Evolutionary conservation across 2,329 filamentous ascomycete species (phyloP).

Genomic region (Pyrenochaeta sp.): DNA sequence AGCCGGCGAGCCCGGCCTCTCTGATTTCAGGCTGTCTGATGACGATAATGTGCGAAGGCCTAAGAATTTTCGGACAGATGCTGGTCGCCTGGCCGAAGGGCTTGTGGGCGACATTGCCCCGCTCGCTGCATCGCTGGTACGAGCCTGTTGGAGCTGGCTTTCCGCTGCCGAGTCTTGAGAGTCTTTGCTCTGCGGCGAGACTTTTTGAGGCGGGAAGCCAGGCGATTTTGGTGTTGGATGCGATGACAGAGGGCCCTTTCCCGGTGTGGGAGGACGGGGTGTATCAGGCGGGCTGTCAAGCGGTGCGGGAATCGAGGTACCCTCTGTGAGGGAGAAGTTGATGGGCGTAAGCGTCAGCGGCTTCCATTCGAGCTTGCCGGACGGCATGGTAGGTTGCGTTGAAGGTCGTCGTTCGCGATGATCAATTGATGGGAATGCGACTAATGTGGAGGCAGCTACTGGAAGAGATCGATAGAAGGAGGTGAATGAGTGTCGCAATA

Average conservation of each 20-base stretch:
- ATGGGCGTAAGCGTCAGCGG: conserved; percentile 49
- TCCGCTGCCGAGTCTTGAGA: conserved; percentile 25
- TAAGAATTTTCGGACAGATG: conserved; percentile 52
- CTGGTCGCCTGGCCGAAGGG: conserved; percentile 44
- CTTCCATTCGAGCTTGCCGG: conserved; percentile 41
- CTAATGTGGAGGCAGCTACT: conserved; percentile 23
- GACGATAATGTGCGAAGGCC: conserved; percentile 49
- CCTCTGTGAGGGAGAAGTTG: conserved; percentile 54
- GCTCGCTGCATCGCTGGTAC: conserved; percentile 40
- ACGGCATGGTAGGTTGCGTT: conserved; percentile 33
- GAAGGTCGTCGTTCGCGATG: conserved; percentile 7
- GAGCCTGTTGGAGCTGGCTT: conserved; percentile 27
- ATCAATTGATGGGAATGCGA: conserved; percentile 16
- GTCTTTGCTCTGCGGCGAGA: conserved; percentile 28
- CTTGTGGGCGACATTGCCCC: conserved; percentile 43
- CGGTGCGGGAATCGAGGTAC: conserved; percentile 53
- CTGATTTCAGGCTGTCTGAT: conserved; percentile 47
- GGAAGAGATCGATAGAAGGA: conserved; percentile 23
- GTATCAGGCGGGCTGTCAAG: conserved; percentile 50
- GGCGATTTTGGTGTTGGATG: conserved; percentile 50
- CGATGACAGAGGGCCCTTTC: conserved; percentile 51
- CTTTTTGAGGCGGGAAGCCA: conserved; percentile 32
- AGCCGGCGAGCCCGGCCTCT: conserved; percentile 47
- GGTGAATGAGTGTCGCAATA: conserved; percentile 20
- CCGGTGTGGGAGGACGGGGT: conserved; percentile 50